Base-by-base conservation (phyloP, 192 early-diverging fungal genomes). In the Podochytrium sp. region DNA sequence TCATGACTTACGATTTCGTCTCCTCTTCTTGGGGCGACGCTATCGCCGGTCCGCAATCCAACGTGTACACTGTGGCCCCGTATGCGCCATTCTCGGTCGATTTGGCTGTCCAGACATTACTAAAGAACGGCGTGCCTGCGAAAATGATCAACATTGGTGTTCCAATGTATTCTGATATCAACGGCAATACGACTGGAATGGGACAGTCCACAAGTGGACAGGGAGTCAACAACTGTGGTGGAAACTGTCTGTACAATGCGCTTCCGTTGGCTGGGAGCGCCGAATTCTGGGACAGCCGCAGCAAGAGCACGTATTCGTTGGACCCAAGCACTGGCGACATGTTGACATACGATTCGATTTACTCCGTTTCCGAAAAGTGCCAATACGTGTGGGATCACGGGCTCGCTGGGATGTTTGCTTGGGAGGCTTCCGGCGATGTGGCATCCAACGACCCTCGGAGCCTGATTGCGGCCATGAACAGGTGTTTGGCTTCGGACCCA, bases 111-210 rank as follows among this genome's bases (percentile, higher is more conserved):
- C 80, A 85, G 3, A 81, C 86, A 58, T 95, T 90, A 73, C 75
- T 94, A 18, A 30, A 50, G 16, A 79, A 83, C 27, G 95, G 95
- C 3, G 91, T 96, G 25, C 93, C 93, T 2, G 76, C 92, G 0
- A 74, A 88, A 51, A 97, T 97, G 74, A 76, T 99, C 39, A 91
- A 95, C 2, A 84, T 98, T 59, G 98, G 98, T 14, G 89, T 93
- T 50, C 92, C 93, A n/a, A 85, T 95, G 68, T 99, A 97, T 80
- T 94, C 93, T 2, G 87, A 96, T n/a, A 92, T 89, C 3, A 98
- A 98, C 81, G 84, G 85, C 66, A 93, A 93, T 62, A 95, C 95
- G 5, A 76, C 84, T 59, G 83, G 81, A 18, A 3, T 60, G 5
- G 35, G 35, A 25, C 29, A 38, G 20, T 3, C 58, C 3, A 38